Evolutionary conservation across 345 rosid genomes (phyloP).

Genomic region (Lumnitzera racemosa): DNA sequence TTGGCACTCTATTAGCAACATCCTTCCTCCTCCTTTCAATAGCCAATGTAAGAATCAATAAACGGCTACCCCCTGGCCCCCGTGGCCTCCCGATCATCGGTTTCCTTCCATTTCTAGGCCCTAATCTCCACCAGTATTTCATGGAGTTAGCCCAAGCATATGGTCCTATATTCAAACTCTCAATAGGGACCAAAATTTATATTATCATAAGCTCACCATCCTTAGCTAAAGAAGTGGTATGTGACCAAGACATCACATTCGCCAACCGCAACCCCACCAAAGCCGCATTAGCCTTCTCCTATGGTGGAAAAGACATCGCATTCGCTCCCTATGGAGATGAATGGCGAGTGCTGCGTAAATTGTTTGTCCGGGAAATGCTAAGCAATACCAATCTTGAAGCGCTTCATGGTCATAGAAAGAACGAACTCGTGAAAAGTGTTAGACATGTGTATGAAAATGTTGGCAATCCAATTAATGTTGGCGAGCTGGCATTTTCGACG

Average conservation of each 20-base stretch:
- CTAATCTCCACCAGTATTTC: slow-evolving; percentile 19
- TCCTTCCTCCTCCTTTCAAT: too few relatives aligned
- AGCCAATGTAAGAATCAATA: too few relatives aligned
- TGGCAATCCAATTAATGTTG: background rate
- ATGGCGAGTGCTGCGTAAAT: slow-evolving; percentile 20
- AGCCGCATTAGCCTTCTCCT: slow-evolving; percentile 11
- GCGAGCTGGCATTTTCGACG: slow-evolving; percentile 7
- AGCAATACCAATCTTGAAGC: slow-evolving; percentile 15
- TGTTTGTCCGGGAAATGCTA: slow-evolving; percentile 18
- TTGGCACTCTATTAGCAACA: too few relatives aligned
- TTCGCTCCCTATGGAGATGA: slow-evolving; percentile 15
- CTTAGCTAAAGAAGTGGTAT: slow-evolving; percentile 18
- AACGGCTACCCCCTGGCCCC: slow-evolving; percentile 1
- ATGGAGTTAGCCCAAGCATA: slow-evolving; percentile 12
- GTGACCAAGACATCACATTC: slow-evolving; percentile 19
- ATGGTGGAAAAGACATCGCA: slow-evolving; percentile 23
- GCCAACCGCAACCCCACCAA: slow-evolving; percentile 15
- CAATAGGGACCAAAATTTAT: slow-evolving; percentile 14
- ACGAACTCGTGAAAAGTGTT: slow-evolving; percentile 10
- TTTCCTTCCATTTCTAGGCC: slow-evolving; percentile 22
- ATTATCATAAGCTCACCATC: slow-evolving; percentile 26
- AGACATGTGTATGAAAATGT: background rate
- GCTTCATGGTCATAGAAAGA: slow-evolving; percentile 6
- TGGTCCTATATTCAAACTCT: slow-evolving; percentile 25
- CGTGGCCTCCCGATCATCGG: slow-evolving; percentile 9